phyloP scores from a whole-genome alignment of 108 stramenopile species.

The Skeletonema menzelii region DNA sequence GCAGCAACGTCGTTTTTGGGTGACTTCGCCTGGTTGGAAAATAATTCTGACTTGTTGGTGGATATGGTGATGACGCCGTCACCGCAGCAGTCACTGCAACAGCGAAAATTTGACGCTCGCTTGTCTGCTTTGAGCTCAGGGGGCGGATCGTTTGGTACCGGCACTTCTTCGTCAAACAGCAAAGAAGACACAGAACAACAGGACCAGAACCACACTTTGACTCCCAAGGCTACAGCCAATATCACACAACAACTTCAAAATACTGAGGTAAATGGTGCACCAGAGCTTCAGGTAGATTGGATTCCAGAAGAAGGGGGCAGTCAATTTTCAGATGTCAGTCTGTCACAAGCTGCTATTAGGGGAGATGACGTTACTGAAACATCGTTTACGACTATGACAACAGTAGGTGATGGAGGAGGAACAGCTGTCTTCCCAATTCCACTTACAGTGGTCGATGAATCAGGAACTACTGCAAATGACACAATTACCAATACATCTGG shows the following conservation, averaged over 20 bases:
- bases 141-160: neutral
- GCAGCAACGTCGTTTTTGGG: neutral
- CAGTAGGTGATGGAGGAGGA: constrained; percentile 3
- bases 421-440: neutral
- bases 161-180: neutral
- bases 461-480: neutral
- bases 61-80: neutral
- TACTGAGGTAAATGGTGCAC: neutral
- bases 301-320: neutral
- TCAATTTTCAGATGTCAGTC: neutral
- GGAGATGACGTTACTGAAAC: constrained; percentile 26
- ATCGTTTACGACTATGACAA: constrained; percentile 24
- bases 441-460: constrained; percentile 5
- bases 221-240: neutral
- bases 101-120: neutral
- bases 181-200: neutral
- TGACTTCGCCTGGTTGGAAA: neutral
- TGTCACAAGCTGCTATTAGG: constrained; percentile 8
- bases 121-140: neutral
- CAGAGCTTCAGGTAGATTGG: neutral
- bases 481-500: neutral
- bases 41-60: neutral
- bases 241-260: neutral
- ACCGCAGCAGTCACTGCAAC: neutral
- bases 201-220: neutral